Percentiles rank a stretch among this genome's conserved stretches.
Conservation (phyloP, 768 basidiomycete genomes). For the Cyclocybe aegerita region DNA sequence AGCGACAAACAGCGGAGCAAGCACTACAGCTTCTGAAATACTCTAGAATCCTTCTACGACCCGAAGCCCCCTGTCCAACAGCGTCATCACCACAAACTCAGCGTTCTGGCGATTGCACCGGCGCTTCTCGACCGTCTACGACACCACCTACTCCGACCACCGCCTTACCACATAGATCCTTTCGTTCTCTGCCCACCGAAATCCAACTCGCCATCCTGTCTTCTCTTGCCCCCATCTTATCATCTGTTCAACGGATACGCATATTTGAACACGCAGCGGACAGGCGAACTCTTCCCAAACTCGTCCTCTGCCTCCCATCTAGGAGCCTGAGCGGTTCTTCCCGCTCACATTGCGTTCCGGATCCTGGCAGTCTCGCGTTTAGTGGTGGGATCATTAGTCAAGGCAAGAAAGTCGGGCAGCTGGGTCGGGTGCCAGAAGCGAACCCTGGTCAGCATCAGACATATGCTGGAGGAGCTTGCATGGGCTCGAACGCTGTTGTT, state of each 20-base stretch:
- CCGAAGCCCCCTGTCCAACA: neutral
- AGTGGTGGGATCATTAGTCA: neutral
- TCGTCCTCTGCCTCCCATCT: slow-evolving; percentile 10
- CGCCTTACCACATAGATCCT: neutral
- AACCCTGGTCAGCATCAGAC: neutral
- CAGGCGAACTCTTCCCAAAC: slow-evolving; percentile 12
- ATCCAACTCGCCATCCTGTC: slow-evolving; percentile 17
- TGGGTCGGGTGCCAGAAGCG: neutral
- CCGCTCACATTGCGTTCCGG: slow-evolving; percentile 1
- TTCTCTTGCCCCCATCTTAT: slow-evolving; percentile 13
- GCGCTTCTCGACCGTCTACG: neutral
- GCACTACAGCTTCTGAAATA: slow-evolving; percentile 14
- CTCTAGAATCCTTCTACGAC: slow-evolving; percentile 14
- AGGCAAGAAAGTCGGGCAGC: slow-evolving; percentile 2
- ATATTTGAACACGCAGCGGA: slow-evolving; percentile 17
- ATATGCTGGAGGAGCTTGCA: neutral
- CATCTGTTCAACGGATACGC: slow-evolving; percentile 11
- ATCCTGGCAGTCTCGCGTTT: slow-evolving; percentile 6
- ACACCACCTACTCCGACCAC: neutral
- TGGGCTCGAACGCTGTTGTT: neutral
- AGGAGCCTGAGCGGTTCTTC: neutral
- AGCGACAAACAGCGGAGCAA: slow-evolving; percentile 5
- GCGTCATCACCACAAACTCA: neutral
- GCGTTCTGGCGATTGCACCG: slow-evolving; percentile 8
- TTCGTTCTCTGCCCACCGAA: slow-evolving; percentile 15